Conservation (phyloP, 2,329 filamentous ascomycete genomes). For the Ophiostoma australiae region DNA sequence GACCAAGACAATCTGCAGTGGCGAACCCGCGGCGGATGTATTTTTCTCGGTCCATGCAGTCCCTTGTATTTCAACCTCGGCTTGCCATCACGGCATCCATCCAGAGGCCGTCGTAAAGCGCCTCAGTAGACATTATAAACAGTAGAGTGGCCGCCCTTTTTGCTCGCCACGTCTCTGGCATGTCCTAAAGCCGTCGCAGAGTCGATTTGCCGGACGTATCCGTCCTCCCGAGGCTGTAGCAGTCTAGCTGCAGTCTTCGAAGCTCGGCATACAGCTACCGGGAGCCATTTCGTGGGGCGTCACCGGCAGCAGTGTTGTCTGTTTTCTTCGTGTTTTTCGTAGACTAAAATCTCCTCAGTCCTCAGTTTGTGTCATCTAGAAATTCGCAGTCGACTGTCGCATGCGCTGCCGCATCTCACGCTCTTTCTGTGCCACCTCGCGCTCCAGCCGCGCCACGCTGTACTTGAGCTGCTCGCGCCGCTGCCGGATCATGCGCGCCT, state of each 20-base stretch:
- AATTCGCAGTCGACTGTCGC: slow-evolving; percentile 19
- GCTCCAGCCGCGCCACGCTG: slow-evolving; percentile 75
- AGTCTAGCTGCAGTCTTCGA: neutral
- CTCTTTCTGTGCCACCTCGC: slow-evolving; percentile 77
- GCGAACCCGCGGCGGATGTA: neutral
- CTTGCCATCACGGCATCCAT: neutral
- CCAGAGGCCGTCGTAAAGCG: neutral
- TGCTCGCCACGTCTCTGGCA: neutral
- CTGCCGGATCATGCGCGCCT: slow-evolving; percentile 61
- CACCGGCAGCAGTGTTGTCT: neutral
- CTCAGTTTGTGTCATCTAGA: neutral
- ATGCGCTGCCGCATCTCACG: slow-evolving; percentile 52
- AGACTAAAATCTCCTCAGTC: neutral
- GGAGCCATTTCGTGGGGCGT: slow-evolving; percentile 3
- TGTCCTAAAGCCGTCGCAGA: neutral
- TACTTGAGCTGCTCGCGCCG: slow-evolving; percentile 83
- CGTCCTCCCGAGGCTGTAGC: neutral
- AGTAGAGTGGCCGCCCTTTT: neutral
- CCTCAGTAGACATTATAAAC: neutral
- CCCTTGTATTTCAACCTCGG: neutral
- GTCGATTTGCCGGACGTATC: too few relatives aligned
- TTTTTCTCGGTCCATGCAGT: neutral
- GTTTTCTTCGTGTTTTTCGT: neutral
- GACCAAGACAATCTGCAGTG: too few relatives aligned
- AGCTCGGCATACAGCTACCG: neutral